Evolutionary conservation across 1,284 basidiomycete species (phyloP).

Genomic region (Earliella scabrosa): DNA sequence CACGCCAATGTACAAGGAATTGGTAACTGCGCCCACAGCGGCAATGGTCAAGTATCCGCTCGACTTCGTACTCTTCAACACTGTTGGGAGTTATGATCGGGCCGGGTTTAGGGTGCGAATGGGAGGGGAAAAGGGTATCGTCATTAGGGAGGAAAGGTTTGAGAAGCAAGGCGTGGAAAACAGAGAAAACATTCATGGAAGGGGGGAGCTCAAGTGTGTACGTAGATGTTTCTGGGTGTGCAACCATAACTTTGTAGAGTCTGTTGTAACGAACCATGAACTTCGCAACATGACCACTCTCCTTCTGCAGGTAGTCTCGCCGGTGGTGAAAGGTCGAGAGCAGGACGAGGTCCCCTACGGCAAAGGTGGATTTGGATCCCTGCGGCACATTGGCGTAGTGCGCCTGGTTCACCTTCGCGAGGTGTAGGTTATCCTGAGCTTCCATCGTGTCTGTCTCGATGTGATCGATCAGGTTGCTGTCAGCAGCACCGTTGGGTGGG

Average conservation of each 20-base stretch:
- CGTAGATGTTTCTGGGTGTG: slow-evolving; percentile 22
- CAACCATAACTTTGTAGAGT: slow-evolving; percentile 32
- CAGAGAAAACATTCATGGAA: slow-evolving; percentile 27
- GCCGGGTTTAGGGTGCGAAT: neutral
- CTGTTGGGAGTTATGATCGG: neutral
- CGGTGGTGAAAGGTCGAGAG: slow-evolving; percentile 32
- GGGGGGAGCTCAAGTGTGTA: slow-evolving; percentile 32
- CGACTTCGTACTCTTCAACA: neutral
- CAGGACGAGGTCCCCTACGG: slow-evolving; percentile 34
- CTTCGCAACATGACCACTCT: slow-evolving; percentile 35
- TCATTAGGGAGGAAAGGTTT: slow-evolving; percentile 2
- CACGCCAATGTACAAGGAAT: slow-evolving; percentile 19
- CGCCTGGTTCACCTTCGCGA: slow-evolving; percentile 19
- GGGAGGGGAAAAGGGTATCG: slow-evolving; percentile 15
- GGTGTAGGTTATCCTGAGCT: slow-evolving; percentile 20
- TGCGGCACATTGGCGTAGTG: neutral
- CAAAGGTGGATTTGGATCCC: neutral
- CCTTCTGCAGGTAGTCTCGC: slow-evolving; percentile 30
- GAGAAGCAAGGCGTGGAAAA: slow-evolving; percentile 20
- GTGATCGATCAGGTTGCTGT: neutral
- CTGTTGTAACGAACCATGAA: slow-evolving; percentile 41
- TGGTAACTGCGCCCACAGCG: slow-evolving; percentile 2
- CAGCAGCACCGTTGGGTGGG: neutral
- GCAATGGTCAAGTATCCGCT: slow-evolving; percentile 15
- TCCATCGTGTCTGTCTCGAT: slow-evolving; percentile 17